A percentile compares a stretch with the other conserved stretches of the same genome.
These are phyloP conservation scores for Xanthoceras sorbifolium DNA, from an alignment of 345 rosid species.

Conservation along the genomic window DNA sequence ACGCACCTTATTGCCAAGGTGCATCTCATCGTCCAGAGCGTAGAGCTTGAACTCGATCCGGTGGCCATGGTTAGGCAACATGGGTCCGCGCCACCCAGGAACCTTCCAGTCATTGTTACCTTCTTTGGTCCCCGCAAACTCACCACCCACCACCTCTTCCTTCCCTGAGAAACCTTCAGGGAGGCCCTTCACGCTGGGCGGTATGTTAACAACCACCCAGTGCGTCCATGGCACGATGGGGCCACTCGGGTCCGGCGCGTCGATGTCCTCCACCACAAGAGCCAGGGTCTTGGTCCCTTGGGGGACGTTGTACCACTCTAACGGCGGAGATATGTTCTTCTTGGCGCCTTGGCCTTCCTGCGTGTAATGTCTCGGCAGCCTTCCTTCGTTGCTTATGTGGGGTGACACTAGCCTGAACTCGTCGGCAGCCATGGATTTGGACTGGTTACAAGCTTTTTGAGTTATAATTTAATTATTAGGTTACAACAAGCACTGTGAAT, in stretches of 20 bases:
- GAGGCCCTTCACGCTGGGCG: conserved; percentile 58
- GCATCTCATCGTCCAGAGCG: conserved; percentile 58
- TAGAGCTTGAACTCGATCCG: conserved; percentile 70
- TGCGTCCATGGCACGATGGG: conserved; percentile 73
- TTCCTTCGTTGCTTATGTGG: conserved; percentile 53
- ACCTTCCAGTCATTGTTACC: conserved; percentile 72
- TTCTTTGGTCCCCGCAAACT: conserved; percentile 50
- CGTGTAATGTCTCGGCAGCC: conserved; percentile 67
- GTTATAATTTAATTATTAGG: too few relatives aligned
- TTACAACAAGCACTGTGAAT: too few relatives aligned
- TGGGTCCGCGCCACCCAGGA: conserved; percentile 79
- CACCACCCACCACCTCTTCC: conserved; percentile 45
- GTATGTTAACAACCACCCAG: conserved; percentile 79
- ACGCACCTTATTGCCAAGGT: conserved; percentile 64
- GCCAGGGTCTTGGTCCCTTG: conserved; percentile 65
- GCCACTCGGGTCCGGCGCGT: conserved; percentile 65
- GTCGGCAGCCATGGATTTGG: conserved; percentile 35
- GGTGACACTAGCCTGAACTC: conserved; percentile 67
- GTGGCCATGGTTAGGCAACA: conserved; percentile 59
- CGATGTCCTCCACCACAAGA: conserved; percentile 79
- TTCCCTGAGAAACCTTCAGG: conserved; percentile 76
- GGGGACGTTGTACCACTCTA: conserved; percentile 79
- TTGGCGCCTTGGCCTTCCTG: conserved; percentile 72
- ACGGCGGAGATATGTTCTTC: conserved; percentile 57
- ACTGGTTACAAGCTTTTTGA: not conserved